Base-by-base conservation (phyloP, 2,329 filamentous ascomycete species). In the Leptosphaerulina australis region DNA sequence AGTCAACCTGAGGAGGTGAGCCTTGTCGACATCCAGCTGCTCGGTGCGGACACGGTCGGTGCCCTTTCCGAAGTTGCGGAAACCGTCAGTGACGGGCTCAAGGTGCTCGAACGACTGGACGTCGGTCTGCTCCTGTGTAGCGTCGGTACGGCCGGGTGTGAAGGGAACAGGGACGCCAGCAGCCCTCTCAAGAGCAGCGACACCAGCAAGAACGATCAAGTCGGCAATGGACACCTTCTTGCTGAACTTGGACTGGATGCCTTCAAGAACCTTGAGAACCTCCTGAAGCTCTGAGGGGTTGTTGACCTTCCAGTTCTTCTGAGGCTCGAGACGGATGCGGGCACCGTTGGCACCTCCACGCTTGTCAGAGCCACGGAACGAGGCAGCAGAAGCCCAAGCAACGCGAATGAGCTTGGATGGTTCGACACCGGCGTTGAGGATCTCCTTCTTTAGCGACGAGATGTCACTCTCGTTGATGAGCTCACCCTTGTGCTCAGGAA, bases 171-270 rank as follows among this genome's bases (percentile, higher is more conserved):
- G 66, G 25, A 85, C 71, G 52, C 81, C 77, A 11, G 86, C 81
- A 15, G 87, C 87, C 80, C 90, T 85, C 78, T 92, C 88, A 12
- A 92, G 72, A 18, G 84, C 88, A 2, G 87, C 87, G 29, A 70
- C 71, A 65, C 88, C 88, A n/a, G 78, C 88, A 3, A 92, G 81
- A 6, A 92, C 87, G 61, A 92, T 90, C 30, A 91, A 76, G 65
- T 92, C 88, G 35, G 88, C 88, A n/a, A 91, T 68, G 0, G 88
- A 91, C 3, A 92, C 82, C 74, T 87, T 84, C 83, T 90, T 89
- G 67, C 80, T 80, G 21, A 77, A 78, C 44, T 82, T 78, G 60
- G 81, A 75, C 77, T 91, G 86, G 5, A 92, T 74, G 18, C 71
- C 71, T 74, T 90, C 85, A 5, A 91, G 77, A 0, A 81, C 78